Conservation (phyloP, 495 filamentous ascomycete genomes). For the Letharia lupina region DNA sequence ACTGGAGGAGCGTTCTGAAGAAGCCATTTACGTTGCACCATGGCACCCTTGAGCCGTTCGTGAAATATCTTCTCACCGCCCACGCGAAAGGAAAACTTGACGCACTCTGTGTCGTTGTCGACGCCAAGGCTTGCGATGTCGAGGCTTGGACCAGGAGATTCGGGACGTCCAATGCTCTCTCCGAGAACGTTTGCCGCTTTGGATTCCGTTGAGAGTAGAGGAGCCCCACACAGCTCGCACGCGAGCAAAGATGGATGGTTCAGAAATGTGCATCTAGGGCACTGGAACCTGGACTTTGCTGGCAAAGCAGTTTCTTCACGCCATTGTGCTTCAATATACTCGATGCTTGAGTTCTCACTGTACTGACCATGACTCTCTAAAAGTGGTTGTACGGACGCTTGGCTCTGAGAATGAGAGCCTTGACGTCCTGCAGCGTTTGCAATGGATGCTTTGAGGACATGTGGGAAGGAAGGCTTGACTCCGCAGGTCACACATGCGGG, state of each 20-base stretch:
- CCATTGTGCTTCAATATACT: conserved; percentile 6
- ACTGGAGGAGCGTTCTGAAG: conserved; percentile 86
- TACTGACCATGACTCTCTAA: conserved; percentile 17
- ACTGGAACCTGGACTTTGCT: conserved; percentile 43
- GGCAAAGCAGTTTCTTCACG: conserved; percentile 21
- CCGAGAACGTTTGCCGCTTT: conserved; percentile 24
- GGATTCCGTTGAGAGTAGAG: conserved; percentile 53
- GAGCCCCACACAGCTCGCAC: conserved; percentile 87
- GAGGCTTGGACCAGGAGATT: conserved; percentile 70
- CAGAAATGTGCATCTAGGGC: conserved; percentile 85
- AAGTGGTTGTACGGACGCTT: conserved; percentile 20
- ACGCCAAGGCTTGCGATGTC: conserved; percentile 34
- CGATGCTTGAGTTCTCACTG: conserved; percentile 15
- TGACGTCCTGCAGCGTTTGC: conserved; percentile 52
- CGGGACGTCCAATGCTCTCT: conserved; percentile 36
- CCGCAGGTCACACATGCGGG: conserved; percentile 88
- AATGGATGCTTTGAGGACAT: conserved; percentile 77
- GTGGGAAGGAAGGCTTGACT: conserved; percentile 78
- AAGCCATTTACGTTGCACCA: conserved; percentile 94
- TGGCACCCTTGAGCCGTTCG: conserved; percentile 74
- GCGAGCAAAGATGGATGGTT: conserved; percentile 82
- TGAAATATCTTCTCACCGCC: conserved; percentile 88
- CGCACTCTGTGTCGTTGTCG: conserved; percentile 57
- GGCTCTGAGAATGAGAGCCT: conserved; percentile 23
- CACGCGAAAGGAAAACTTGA: conserved; percentile 85